Base-by-base conservation (phyloP, 2,329 filamentous ascomycete species). In the Xylaria sp. region DNA sequence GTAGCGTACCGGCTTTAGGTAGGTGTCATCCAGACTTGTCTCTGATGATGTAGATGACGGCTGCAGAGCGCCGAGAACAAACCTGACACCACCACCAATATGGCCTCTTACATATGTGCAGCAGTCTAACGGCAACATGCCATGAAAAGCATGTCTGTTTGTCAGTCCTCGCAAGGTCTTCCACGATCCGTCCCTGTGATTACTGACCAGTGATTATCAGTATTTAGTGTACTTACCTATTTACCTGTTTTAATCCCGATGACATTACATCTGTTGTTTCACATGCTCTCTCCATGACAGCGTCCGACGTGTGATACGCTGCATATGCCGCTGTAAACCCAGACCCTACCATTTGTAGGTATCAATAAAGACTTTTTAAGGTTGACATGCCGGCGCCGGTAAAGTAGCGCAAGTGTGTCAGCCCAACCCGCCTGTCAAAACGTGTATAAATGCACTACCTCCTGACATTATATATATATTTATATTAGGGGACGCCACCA, bases 281-380 rank as follows among this genome's bases (percentile, higher is more conserved):
- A 53, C 33, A 40, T 53, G 20, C 49, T 4, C 26, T 53, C 46
- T 31, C 46, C 46, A 31, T n/a, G 56, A 42, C 40, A 40, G 40
- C 17, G 15, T 36, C 31, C 61, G 44, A 51, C 33, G 11, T 59
- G 15, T n/a, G 53, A 54, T 44, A 65, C 44, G 31, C 51, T 59
- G 38, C 54, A 56, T 51, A 59, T 40, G 23, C 23, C 20, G 11
- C 11, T 2, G n/a, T 15, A 20, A 48, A 23, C 17, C 17, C 26
- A 28, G 26, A 48, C 44, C 44, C 48, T 13, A 11, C 38, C 20
- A 6, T 38, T 38, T 40, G 15, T n/a, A 40, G 40, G 38, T 9
- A 15, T 57, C 33, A 31, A 42, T 33, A 65, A 20, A 54, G 46
- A 5, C 31, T 51, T 60, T 33, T 42, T 56, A 48, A 48, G 48